Evolutionary conservation across 1,284 basidiomycete genomes (phyloP).

Genomic region (Acaromyces ingoldii): DNA sequence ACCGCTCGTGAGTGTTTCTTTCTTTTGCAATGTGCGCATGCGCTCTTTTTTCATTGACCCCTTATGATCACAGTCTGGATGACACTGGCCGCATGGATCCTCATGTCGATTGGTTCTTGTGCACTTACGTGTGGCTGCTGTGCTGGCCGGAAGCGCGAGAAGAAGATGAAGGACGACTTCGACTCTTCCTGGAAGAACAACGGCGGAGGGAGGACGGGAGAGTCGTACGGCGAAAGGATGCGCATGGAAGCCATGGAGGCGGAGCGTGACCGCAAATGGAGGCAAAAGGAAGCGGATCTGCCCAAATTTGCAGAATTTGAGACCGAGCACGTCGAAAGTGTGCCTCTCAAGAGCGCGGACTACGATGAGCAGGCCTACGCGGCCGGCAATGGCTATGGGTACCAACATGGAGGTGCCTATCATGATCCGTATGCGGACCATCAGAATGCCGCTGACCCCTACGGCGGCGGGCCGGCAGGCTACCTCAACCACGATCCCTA

Average conservation of each 20-base stretch:
- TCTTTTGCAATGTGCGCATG: background rate
- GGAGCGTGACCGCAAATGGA: conserved; percentile 31
- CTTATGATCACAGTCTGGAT: conserved; percentile 26
- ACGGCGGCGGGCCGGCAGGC: background rate
- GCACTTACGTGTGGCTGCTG: conserved; percentile 39
- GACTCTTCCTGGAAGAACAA: conserved; percentile 10
- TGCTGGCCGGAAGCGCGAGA: conserved; percentile 20
- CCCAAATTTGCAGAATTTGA: conserved; percentile 46
- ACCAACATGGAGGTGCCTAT: background rate
- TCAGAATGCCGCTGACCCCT: background rate
- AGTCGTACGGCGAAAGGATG: conserved; percentile 35
- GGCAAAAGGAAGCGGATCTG: conserved; percentile 27
- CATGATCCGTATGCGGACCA: background rate
- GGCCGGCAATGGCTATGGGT: background rate
- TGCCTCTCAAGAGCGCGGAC: conserved; percentile 34
- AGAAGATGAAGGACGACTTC: conserved; percentile 24
- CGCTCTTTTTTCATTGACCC: background rate
- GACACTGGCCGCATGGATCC: conserved; percentile 39
- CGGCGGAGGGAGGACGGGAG: conserved; percentile 1
- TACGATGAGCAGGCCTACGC: conserved; percentile 11
- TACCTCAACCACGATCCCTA: conserved; percentile 12
- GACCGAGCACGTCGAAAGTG: conserved; percentile 29
- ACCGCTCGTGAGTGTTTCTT: conserved; percentile 16
- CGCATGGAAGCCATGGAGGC: conserved; percentile 45
- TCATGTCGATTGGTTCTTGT: conserved; percentile 32